Evolutionary conservation across 2,329 filamentous ascomycete genomes (phyloP).

Genomic region (Xylariaceae sp.): DNA sequence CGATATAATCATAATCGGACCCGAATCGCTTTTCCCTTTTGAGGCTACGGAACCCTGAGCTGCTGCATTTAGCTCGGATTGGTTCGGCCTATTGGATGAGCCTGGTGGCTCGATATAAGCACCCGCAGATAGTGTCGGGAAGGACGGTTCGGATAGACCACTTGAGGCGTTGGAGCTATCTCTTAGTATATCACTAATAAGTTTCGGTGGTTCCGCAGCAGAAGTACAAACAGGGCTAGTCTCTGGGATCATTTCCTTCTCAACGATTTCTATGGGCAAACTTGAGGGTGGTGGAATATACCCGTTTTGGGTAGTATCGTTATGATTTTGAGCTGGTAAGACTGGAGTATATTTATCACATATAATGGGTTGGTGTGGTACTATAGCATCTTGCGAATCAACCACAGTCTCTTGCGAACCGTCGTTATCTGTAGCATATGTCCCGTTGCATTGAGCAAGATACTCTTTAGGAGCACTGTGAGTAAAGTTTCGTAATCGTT

Average conservation of each 20-base stretch:
- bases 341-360: background rate
- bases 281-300: slow-evolving; percentile 17
- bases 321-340: background rate
- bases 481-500: slow-evolving; percentile 9
- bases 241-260: slow-evolving; percentile 41
- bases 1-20: slow-evolving; percentile 19
- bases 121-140: slow-evolving; percentile 28
- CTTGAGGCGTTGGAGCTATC: slow-evolving; percentile 31
- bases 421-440: slow-evolving; percentile 26
- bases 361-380: slow-evolving; percentile 8
- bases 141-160: slow-evolving; percentile 27
- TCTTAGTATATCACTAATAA: slow-evolving; percentile 29
- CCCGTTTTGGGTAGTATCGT: background rate
- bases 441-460: slow-evolving; percentile 23
- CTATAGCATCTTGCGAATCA: slow-evolving; percentile 37
- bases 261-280: slow-evolving; percentile 17
- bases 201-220: slow-evolving; percentile 31
- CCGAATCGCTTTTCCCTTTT: slow-evolving; percentile 2
- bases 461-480: slow-evolving; percentile 22
- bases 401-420: slow-evolving; percentile 41
- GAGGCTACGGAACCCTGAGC: background rate
- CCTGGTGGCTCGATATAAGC: slow-evolving; percentile 18
- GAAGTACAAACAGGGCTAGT: slow-evolving; percentile 39
- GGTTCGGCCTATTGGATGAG: slow-evolving; percentile 1
- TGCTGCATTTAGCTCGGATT: background rate